Conservation (phyloP, 805 yeast genomes). For the Ogataea allantospora region DNA sequence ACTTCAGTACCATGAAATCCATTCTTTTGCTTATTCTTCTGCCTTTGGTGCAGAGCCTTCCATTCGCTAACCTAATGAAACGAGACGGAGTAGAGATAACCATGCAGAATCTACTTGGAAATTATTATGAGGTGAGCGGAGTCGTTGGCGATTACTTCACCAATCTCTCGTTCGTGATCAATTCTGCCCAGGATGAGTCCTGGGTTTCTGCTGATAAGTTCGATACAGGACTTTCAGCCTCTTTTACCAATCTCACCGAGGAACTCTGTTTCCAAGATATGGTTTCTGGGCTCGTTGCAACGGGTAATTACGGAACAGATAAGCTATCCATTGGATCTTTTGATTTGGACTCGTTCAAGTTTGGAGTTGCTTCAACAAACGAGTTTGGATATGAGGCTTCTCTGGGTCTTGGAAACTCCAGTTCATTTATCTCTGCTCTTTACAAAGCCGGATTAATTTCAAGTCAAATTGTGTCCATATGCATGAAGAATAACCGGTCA, state of each 20-base stretch:
- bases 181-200: constrained; percentile 32
- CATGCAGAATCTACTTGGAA: constrained; percentile 18
- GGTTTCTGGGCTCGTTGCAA: constrained; percentile 11
- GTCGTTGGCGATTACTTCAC: constrained; percentile 30
- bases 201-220: constrained; percentile 27
- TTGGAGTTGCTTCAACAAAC: constrained; percentile 25
- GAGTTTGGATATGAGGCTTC: constrained; percentile 16
- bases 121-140: constrained; percentile 22
- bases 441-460: constrained; percentile 29
- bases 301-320: constrained; percentile 24
- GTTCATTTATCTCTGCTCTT: constrained; percentile 23
- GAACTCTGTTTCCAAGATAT: constrained; percentile 14
- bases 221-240: constrained; percentile 10
- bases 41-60: constrained; percentile 6
- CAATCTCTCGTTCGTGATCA: constrained; percentile 26
- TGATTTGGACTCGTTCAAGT: constrained; percentile 11
- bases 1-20: background rate
- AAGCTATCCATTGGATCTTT: constrained; percentile 12
- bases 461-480: constrained; percentile 29
- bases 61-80: constrained; percentile 3
- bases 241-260: constrained; percentile 10
- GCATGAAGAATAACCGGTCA: constrained; percentile 23
- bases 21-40: constrained; percentile 2
- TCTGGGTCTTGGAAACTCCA: constrained; percentile 23
- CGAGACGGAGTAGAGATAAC: constrained; percentile 14